Base-by-base conservation (phyloP, 1,139 yeast species). In the Diutina ranongensis region DNA sequence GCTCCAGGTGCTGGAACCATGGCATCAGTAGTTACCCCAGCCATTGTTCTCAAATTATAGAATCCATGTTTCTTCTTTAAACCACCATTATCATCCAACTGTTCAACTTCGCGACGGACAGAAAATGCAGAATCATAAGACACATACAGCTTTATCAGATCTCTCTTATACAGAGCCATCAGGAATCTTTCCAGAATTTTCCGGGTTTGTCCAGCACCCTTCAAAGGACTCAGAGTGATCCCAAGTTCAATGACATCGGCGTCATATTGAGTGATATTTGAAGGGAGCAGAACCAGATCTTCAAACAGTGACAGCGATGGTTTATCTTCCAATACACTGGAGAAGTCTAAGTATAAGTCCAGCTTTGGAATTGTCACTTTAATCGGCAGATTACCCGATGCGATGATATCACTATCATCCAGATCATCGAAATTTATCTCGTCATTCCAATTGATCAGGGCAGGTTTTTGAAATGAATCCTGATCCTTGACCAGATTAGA, bases 81-180 rank as follows among this genome's bases (percentile, higher is more conserved):
- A 15, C 63, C 60, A 3, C 50, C 50, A 42, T 47, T 45, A 10
- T 52, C 53, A 27, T 34, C 59, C 16, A 46, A 42, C 35, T 56
- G 60, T 45, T 63, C 59, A 7, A 31, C 28, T 13, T 33, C 36
- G 9, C 35, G 28, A 19, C 67, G 59, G 12, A 61, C 54, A 1
- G 80, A 74, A 46, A 72, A 64, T 3, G 74, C 78, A 1, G 80
- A 74, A 54, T 76, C 81, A 51, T 76, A 76, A 49, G 78, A 74
- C 40, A 76, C 50, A 51, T 76, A 76, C 1, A 81, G 76, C 51
- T 69, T 71, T 2, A 58, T 53, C 1, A 80, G 73, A 41, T 68
- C 68, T 47, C 68, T 31, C n/a, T 27, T 27, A 10, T 10, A 15
- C 42, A 38, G 32, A 18, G n/a, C 19, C 20, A 7, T 15, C 42